A percentile compares a stretch with the other conserved stretches of the same genome.
phyloP scores from a whole-genome alignment of 176 grass and related monocot genomes.

The Phyllostachys edulis region DNA sequence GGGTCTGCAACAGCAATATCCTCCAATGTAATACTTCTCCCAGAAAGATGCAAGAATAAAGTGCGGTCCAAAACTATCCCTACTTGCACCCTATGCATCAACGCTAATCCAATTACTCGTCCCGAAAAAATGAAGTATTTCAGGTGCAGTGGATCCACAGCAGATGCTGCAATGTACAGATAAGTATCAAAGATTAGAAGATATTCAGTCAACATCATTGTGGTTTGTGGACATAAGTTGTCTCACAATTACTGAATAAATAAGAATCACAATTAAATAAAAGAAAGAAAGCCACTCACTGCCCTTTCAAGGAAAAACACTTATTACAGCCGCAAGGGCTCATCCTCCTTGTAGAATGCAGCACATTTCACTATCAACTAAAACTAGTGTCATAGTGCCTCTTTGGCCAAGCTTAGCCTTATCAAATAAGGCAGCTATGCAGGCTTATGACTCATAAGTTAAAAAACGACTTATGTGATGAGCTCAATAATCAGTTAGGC shows the following conservation, averaged over 20 bases:
- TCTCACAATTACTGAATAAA: constrained; percentile 2
- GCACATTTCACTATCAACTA: not conserved
- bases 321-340: no score
- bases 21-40: constrained; percentile 77
- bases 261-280: constrained; percentile 11
- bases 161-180: constrained; percentile 71
- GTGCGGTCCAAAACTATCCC: constrained; percentile 82
- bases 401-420: not conserved
- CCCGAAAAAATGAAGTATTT: constrained; percentile 91
- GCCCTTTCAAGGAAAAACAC: not conserved
- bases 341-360: not conserved
- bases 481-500: not conserved
- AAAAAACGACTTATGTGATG: not conserved
- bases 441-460: not conserved
- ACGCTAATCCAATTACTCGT: constrained; percentile 85
- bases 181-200: constrained; percentile 33
- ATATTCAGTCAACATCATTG: constrained; percentile 5
- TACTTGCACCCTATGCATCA: constrained; percentile 98
- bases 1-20: constrained; percentile 86
- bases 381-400: not conserved
- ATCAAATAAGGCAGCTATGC: not conserved
- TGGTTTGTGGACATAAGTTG: not conserved
- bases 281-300: not conserved
- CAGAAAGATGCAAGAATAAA: constrained; percentile 83
- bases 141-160: constrained; percentile 85